phyloP scores from a whole-genome alignment of 768 basidiomycete species.

The Terana coerulea region DNA sequence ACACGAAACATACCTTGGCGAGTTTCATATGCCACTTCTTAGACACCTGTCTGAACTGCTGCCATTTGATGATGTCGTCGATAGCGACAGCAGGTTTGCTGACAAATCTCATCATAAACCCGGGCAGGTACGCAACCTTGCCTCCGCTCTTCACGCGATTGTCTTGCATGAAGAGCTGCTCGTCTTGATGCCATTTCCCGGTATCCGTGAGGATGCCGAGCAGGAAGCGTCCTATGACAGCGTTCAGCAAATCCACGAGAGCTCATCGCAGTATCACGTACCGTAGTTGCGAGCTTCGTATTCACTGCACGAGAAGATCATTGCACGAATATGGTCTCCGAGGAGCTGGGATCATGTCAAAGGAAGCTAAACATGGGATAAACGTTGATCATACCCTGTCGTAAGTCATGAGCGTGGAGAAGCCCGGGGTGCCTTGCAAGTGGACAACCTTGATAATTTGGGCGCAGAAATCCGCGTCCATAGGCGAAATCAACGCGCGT shows the following conservation, averaged over 20 bases:
- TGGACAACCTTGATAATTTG: constrained; percentile 90
- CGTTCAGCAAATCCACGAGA: constrained; percentile 5
- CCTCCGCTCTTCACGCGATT: constrained; percentile 63
- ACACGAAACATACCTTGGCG: constrained; percentile 46
- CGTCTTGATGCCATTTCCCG: constrained; percentile 75
- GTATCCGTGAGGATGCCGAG: constrained; percentile 75
- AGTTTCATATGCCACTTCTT: constrained; percentile 86
- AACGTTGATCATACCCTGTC: constrained; percentile 55
- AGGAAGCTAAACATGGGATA: neutral
- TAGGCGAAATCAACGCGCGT: constrained; percentile 87
- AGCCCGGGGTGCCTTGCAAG: constrained; percentile 82
- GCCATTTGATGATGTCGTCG: constrained; percentile 64
- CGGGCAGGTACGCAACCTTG: constrained; percentile 60
- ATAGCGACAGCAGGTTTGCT: constrained; percentile 40
- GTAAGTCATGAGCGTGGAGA: constrained; percentile 82
- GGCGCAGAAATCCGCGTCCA: constrained; percentile 94
- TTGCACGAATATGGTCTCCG: constrained; percentile 75
- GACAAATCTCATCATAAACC: constrained; percentile 55
- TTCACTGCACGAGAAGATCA: constrained; percentile 92
- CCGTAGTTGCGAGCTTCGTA: constrained; percentile 96
- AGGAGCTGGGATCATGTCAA: constrained; percentile 56
- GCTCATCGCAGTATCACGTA: constrained; percentile 30
- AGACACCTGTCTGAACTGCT: constrained; percentile 62
- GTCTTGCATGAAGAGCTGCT: constrained; percentile 67
- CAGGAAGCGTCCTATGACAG: constrained; percentile 77